Percentiles rank a stretch among this genome's conserved stretches.
These are phyloP conservation scores for Elaeis oleifera DNA, from an alignment of 202 grass and related monocot genomes.

Conservation along the genomic window DNA sequence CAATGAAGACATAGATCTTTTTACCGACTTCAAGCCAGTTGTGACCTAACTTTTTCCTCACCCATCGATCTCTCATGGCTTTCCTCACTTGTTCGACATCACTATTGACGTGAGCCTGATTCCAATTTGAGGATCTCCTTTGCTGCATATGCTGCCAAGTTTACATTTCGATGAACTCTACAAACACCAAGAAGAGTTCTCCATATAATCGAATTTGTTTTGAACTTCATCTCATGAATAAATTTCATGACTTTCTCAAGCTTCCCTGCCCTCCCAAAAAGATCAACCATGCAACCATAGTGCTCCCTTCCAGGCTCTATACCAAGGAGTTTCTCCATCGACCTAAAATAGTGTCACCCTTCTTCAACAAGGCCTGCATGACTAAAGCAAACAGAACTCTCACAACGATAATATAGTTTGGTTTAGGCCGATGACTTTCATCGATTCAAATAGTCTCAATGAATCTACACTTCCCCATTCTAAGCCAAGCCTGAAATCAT, in stretches of 20 bases:
- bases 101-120: constrained; percentile 45
- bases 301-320: constrained; percentile 54
- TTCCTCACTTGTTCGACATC: constrained; percentile 46
- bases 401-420: constrained; percentile 42
- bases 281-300: constrained; percentile 65
- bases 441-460: constrained; percentile 38
- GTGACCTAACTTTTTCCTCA: constrained; percentile 43
- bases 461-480: constrained; percentile 43
- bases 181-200: constrained; percentile 61
- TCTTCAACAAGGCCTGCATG: constrained; percentile 54
- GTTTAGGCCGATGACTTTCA: constrained; percentile 37
- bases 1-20: constrained; percentile 53
- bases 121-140: constrained; percentile 56
- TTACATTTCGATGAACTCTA: constrained; percentile 50
- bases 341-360: constrained; percentile 49
- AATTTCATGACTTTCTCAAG: constrained; percentile 40
- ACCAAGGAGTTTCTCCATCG: constrained; percentile 43
- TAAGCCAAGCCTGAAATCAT: constrained; percentile 76
- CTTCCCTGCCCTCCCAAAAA: constrained; percentile 54
- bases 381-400: constrained; percentile 67
- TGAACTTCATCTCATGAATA: constrained; percentile 39
- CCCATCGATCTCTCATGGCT: constrained; percentile 34
- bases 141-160: constrained; percentile 44
- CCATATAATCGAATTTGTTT: constrained; percentile 42
- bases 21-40: constrained; percentile 63